A percentile compares a stretch with the other conserved stretches of the same genome.
These are phyloP conservation scores for Fraxinus floribunda DNA, from an alignment of 305 asterid species.

Conservation along the genomic window DNA sequence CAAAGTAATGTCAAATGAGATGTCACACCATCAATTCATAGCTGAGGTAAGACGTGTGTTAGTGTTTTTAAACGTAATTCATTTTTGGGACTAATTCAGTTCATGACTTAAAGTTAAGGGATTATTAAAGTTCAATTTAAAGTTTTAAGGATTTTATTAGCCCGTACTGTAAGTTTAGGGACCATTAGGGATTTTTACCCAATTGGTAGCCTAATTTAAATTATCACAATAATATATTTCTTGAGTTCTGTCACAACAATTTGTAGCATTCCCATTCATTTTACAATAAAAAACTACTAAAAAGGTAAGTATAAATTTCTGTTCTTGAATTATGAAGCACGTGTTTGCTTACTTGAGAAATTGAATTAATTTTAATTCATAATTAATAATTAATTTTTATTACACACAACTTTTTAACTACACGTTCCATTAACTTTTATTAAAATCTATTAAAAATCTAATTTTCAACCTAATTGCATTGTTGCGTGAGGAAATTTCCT, in stretches of 20 bases:
- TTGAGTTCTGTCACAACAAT: not conserved
- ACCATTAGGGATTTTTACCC: not conserved
- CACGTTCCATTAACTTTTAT: not conserved
- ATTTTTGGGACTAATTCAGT: not conserved
- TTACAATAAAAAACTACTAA: not conserved
- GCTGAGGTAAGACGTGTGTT: too few relatives aligned
- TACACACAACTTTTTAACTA: not conserved
- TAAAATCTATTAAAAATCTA: not conserved
- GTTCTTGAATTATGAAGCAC: not conserved
- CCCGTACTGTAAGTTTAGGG: not conserved
- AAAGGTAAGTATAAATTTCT: not conserved
- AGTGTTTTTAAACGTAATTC: too few relatives aligned
- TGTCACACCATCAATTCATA: not conserved
- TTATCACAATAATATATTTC: not conserved
- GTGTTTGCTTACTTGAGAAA: not conserved
- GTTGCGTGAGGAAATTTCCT: not conserved
- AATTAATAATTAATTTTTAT: too few relatives aligned
- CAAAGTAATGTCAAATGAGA: not conserved
- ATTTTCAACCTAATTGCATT: not conserved
- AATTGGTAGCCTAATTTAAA: not conserved
- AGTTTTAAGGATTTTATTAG: not conserved
- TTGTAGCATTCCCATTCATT: not conserved
- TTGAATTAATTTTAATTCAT: too few relatives aligned
- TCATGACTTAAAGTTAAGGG: not conserved
- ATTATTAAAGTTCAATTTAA: not conserved